phyloP scores from a whole-genome alignment of 2,329 filamentous ascomycete species.

The Pestalotiopsis sp. region DNA sequence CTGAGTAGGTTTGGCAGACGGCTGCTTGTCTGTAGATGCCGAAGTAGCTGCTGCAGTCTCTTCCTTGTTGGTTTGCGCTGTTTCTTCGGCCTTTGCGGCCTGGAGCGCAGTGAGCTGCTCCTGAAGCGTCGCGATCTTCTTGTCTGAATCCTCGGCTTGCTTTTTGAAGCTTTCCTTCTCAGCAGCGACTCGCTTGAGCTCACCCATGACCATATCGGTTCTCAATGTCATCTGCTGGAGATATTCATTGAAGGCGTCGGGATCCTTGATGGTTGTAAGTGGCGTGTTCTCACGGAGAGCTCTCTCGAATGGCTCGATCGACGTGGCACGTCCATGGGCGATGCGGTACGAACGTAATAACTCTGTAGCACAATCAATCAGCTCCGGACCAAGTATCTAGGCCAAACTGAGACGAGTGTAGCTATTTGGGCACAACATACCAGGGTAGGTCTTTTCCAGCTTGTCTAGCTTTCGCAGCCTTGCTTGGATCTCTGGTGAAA shows the following conservation, averaged over 20 bases:
- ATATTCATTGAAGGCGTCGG: constrained; percentile 84
- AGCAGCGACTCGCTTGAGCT: constrained; percentile 81
- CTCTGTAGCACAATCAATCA: constrained; percentile 51
- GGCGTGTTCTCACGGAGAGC: constrained; percentile 91
- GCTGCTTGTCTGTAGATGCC: constrained; percentile 38
- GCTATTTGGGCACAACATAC: constrained; percentile 43
- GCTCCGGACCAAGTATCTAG: constrained; percentile 7
- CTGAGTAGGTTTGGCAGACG: constrained; percentile 47
- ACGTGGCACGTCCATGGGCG: constrained; percentile 82
- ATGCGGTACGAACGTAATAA: constrained; percentile 88
- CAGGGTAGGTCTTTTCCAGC: constrained; percentile 83
- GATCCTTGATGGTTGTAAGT: constrained; percentile 83
- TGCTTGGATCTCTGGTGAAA: constrained; percentile 73
- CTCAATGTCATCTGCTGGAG: constrained; percentile 84
- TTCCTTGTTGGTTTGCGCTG: constrained; percentile 22
- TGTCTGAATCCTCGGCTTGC: constrained; percentile 70
- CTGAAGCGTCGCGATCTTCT: constrained; percentile 60
- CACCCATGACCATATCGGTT: constrained; percentile 90
- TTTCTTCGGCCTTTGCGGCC: constrained; percentile 28
- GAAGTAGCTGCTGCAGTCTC: constrained; percentile 21
- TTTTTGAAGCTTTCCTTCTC: constrained; percentile 82
- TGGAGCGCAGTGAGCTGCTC: constrained; percentile 62
- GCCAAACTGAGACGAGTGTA: not conserved
- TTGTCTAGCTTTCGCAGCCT: constrained; percentile 88
- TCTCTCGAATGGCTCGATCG: constrained; percentile 92